Evolutionary conservation across 768 basidiomycete species (phyloP).

Genomic region (Suillus subalutaceus): DNA sequence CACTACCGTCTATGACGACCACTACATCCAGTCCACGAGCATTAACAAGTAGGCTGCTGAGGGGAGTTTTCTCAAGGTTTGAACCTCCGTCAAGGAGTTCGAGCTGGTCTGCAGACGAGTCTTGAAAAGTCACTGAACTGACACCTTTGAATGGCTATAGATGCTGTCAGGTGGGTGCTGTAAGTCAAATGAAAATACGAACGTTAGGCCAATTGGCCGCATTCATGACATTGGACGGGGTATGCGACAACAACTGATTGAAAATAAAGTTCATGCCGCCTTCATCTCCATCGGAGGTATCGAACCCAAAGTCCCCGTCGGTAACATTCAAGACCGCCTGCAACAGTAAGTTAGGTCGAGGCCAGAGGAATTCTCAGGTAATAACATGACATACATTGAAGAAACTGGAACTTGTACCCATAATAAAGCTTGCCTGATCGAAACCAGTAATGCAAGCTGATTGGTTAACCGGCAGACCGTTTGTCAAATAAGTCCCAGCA

Average conservation of each 20-base stretch:
- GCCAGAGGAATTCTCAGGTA: neutral
- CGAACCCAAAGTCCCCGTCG: constrained; percentile 45
- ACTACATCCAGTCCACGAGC: constrained; percentile 73
- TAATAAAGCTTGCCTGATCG: constrained; percentile 73
- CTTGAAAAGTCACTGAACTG: constrained; percentile 50
- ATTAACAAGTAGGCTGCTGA: constrained; percentile 71
- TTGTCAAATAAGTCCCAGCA: constrained; percentile 64
- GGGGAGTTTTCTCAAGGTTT: constrained; percentile 71
- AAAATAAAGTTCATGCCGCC: constrained; percentile 52
- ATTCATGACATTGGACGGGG: constrained; percentile 50
- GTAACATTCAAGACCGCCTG: constrained; percentile 53
- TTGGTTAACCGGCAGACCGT: constrained; percentile 55
- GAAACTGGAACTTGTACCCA: constrained; percentile 73
- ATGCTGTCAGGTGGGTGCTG: constrained; percentile 12
- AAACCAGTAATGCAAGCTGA: constrained; percentile 73
- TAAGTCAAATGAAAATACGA: constrained; percentile 15
- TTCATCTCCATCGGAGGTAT: constrained; percentile 32
- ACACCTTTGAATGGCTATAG: constrained; percentile 54
- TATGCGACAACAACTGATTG: constrained; percentile 47
- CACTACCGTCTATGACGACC: constrained; percentile 70
- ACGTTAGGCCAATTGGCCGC: constrained; percentile 67
- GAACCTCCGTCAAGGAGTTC: constrained; percentile 74
- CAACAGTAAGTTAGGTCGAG: constrained; percentile 6
- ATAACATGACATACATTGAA: constrained; percentile 52
- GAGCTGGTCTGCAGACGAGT: constrained; percentile 53